Evolutionary conservation across 164 flowering plant genomes (phyloP).

Genomic region (Saururus chinensis): DNA sequence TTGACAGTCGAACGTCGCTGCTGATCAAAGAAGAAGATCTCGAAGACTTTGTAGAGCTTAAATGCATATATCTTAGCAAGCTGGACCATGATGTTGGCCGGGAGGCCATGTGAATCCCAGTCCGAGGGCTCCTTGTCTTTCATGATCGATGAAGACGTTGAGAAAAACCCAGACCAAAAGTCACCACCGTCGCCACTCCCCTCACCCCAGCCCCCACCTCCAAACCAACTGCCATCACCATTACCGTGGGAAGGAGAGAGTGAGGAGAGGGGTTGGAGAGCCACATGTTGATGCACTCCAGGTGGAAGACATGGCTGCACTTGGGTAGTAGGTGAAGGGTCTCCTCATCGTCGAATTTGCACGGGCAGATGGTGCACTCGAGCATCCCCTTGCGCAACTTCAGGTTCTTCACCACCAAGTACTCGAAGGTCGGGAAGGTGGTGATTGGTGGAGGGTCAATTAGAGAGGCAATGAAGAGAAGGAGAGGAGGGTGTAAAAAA

Average conservation of each 20-base stretch:
- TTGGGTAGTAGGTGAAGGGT: slow-evolving; percentile 29
- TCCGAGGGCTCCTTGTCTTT: slow-evolving; percentile 42
- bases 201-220: slow-evolving; percentile 19
- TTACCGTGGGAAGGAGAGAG: too few relatives aligned
- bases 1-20: slow-evolving; percentile 34
- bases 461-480: too few relatives aligned
- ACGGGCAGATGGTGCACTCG: slow-evolving; percentile 40
- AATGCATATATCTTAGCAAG: slow-evolving; percentile 74
- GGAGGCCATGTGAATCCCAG: slow-evolving; percentile 87
- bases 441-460: background rate
- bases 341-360: slow-evolving; percentile 35
- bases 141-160: slow-evolving; percentile 38
- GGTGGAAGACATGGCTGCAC: slow-evolving; percentile 42
- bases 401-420: too few relatives aligned
- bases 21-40: slow-evolving; percentile 58
- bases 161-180: slow-evolving; percentile 45
- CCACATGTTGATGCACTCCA: slow-evolving; percentile 46
- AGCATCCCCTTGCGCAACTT: too few relatives aligned
- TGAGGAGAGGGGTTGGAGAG: too few relatives aligned
- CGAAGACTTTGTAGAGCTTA: slow-evolving; percentile 71
- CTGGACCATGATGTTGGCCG: slow-evolving; percentile 64
- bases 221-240: slow-evolving; percentile 15
- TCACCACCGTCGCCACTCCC: slow-evolving; percentile 24
- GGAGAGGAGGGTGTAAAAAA: too few relatives aligned
- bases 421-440: too few relatives aligned